phyloP scores from a whole-genome alignment of 495 filamentous ascomycete genomes.

The Podospora tetraspora region DNA sequence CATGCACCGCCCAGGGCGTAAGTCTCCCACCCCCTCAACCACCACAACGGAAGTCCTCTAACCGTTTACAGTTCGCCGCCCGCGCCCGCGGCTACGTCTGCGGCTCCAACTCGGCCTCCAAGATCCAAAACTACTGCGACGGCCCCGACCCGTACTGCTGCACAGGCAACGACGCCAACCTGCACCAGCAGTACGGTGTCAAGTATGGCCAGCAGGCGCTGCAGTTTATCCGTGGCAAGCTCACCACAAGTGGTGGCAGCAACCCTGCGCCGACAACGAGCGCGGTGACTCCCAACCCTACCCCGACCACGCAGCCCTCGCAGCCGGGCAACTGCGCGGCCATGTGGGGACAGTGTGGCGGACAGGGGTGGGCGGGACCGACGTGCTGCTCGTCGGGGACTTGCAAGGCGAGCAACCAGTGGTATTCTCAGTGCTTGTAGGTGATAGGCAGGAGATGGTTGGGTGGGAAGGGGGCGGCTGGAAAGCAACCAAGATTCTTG shows the following conservation, averaged over 20 bases:
- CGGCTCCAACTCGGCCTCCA: conserved; percentile 37
- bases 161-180: conserved; percentile 53
- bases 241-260: neutral
- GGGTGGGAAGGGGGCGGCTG: neutral
- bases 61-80: conserved; percentile 46
- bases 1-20: conserved; percentile 52
- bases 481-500: neutral
- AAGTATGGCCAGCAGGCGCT: conserved; percentile 41
- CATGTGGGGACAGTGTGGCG: conserved; percentile 32
- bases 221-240: conserved; percentile 25
- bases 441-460: neutral
- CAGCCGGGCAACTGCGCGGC: conserved; percentile 18
- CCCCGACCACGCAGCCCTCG: neutral
- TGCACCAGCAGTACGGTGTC: conserved; percentile 56
- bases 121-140: conserved; percentile 62
- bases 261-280: neutral
- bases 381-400: conserved; percentile 28
- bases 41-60: neutral
- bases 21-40: conserved; percentile 24
- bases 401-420: conserved; percentile 29
- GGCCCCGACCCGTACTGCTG: conserved; percentile 60
- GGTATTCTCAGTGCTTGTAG: conserved; percentile 36
- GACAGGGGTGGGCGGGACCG: conserved; percentile 26
- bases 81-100: conserved; percentile 53
- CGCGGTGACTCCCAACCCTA: neutral